A percentile compares a stretch with the other conserved stretches of the same genome.
phyloP scores from a whole-genome alignment of 2,329 filamentous ascomycete genomes.

The Ophiosphaerella herpotricha region DNA sequence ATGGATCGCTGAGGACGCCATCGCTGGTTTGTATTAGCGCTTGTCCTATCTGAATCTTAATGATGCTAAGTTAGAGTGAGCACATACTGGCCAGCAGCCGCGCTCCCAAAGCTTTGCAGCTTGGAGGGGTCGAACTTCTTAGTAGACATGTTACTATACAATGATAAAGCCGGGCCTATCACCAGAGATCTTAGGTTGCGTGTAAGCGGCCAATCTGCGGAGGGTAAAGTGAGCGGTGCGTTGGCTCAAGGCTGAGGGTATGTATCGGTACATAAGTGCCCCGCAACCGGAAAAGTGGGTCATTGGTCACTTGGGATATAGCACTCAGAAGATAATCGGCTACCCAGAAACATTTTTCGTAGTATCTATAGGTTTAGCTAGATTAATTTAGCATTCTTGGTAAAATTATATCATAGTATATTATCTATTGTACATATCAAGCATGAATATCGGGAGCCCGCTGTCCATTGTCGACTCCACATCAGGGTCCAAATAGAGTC shows the following conservation, averaged over 20 bases:
- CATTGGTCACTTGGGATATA: too few species aligned
- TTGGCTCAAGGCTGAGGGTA: background rate
- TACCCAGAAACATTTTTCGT: too few species aligned
- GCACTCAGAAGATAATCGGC: too few species aligned
- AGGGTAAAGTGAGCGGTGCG: slow-evolving; percentile 6
- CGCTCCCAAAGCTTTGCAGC: slow-evolving; percentile 72
- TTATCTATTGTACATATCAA: too few species aligned
- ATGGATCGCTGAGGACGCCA: slow-evolving; percentile 82
- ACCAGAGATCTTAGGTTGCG: background rate
- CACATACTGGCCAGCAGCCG: slow-evolving; percentile 83
- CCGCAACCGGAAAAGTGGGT: too few species aligned
- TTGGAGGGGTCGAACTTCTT: slow-evolving; percentile 62
- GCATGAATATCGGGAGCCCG: too few species aligned
- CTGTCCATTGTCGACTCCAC: background rate
- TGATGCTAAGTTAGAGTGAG: slow-evolving; percentile 1
- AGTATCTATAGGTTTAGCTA: too few species aligned
- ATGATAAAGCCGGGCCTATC: background rate
- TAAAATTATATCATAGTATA: too few species aligned
- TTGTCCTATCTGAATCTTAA: too few species aligned
- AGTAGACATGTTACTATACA: slow-evolving; percentile 40
- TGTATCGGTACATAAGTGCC: too few species aligned
- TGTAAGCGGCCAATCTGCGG: background rate
- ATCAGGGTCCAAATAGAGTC: slow-evolving; percentile 27
- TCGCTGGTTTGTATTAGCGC: slow-evolving; percentile 61
- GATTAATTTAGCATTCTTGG: too few species aligned